A percentile compares a stretch with the other conserved stretches of the same genome.
Evolutionary conservation across 2,329 filamentous ascomycete genomes (phyloP).

Genomic region (Diaporthe eres): DNA sequence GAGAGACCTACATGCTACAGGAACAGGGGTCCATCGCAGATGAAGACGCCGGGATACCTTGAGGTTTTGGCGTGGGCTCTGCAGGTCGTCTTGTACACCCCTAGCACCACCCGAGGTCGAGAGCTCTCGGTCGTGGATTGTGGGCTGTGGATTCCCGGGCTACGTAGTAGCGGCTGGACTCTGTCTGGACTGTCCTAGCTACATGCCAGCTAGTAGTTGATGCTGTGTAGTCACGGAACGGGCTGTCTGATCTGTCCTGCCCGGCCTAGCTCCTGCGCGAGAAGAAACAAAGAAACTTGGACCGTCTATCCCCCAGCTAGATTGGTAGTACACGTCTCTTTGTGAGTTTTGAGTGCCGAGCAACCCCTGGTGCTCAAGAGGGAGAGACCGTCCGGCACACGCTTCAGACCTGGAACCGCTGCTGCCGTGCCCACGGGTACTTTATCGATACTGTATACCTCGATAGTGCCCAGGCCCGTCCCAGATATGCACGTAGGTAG

Average conservation of each 20-base stretch:
- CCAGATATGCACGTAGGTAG: not conserved
- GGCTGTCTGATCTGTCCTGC: not conserved
- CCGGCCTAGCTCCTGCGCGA: not conserved
- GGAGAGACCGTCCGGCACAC: not conserved
- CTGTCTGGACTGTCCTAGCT: conserved; percentile 6
- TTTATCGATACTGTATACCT: not conserved
- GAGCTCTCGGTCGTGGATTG: not conserved
- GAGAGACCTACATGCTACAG: conserved; percentile 20
- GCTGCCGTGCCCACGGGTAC: not conserved
- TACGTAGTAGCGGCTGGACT: not conserved
- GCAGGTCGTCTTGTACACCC: conserved; percentile 25
- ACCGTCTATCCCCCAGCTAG: not conserved
- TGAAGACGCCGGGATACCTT: conserved; percentile 34
- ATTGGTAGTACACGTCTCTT: not conserved
- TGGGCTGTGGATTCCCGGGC: not conserved
- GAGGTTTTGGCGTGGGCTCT: conserved; percentile 26
- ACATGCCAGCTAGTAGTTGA: not conserved
- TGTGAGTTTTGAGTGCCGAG: not conserved
- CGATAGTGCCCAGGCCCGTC: not conserved
- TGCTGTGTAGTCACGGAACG: not conserved
- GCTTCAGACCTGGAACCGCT: not conserved
- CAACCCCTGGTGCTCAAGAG: not conserved
- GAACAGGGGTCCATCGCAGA: conserved; percentile 31
- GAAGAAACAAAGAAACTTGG: conserved; percentile 1
- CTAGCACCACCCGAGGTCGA: conserved; percentile 20